These are phyloP conservation scores for Serendipita sp. DNA, from an alignment of 768 basidiomycete genomes.

Conservation along the genomic window DNA sequence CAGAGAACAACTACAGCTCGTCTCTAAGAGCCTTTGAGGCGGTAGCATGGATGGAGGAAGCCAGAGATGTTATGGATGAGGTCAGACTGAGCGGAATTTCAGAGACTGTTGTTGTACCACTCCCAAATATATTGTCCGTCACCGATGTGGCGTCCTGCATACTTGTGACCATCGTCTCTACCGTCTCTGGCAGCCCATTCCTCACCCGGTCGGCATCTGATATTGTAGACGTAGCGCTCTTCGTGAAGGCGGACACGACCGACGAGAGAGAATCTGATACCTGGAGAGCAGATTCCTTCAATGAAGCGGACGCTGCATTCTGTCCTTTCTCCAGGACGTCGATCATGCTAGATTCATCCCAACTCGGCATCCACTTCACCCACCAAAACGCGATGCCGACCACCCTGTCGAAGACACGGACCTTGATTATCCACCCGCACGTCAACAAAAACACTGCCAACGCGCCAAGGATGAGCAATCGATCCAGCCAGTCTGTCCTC, in stretches of 20 bases:
- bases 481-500: slow-evolving; percentile 83
- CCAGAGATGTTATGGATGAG: too few species aligned
- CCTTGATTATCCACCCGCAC: slow-evolving; percentile 75
- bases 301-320: not conserved
- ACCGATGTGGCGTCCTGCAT: too few species aligned
- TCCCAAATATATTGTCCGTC: too few species aligned
- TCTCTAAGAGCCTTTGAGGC: too few species aligned
- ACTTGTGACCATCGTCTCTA: too few species aligned
- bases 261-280: not conserved
- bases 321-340: not conserved
- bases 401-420: slow-evolving; percentile 67
- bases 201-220: too few species aligned
- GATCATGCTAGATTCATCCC: not conserved
- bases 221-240: not conserved
- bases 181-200: too few species aligned
- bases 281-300: not conserved
- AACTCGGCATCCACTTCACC: slow-evolving; percentile 51
- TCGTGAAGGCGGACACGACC: not conserved
- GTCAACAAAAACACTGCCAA: slow-evolving; percentile 74
- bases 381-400: slow-evolving; percentile 76
- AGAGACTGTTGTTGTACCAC: too few species aligned
- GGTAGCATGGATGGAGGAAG: too few species aligned
- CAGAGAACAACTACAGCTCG: too few species aligned
- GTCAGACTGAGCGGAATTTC: too few species aligned
- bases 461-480: slow-evolving; percentile 63